These are phyloP conservation scores for Magnaporthiopsis incrustans DNA, from an alignment of 2,329 filamentous ascomycete genomes.

Conservation along the genomic window DNA sequence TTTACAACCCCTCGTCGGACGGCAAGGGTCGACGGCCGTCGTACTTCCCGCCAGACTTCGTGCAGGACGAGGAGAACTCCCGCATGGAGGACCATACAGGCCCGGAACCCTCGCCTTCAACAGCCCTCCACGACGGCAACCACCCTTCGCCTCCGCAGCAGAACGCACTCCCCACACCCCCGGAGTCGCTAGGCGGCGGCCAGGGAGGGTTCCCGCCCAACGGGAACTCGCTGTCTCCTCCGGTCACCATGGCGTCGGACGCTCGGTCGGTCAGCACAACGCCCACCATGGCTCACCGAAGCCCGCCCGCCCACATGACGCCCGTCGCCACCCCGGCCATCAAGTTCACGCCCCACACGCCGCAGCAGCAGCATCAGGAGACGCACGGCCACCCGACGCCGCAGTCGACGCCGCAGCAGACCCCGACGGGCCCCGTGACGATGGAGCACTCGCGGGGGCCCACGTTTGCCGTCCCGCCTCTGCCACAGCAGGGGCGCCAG, in stretches of 20 bases:
- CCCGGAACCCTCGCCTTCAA: slow-evolving; percentile 17
- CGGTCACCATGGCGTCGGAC: slow-evolving; percentile 16
- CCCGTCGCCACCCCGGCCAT: slow-evolving; percentile 8
- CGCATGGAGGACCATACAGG: slow-evolving; percentile 25
- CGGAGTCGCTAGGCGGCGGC: slow-evolving; percentile 30
- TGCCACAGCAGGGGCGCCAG: slow-evolving; percentile 24
- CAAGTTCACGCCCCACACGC: slow-evolving; percentile 9
- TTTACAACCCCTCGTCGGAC: slow-evolving; percentile 49
- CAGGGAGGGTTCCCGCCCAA: slow-evolving; percentile 12
- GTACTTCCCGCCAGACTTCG: slow-evolving; percentile 48
- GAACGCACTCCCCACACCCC: slow-evolving; percentile 30
- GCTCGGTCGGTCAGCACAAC: slow-evolving; percentile 24
- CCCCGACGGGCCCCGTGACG: slow-evolving; percentile 12
- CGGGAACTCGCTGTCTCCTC: slow-evolving; percentile 29
- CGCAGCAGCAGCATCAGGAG: slow-evolving; percentile 10
- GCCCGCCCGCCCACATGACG: slow-evolving; percentile 10
- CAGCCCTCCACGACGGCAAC: slow-evolving; percentile 12
- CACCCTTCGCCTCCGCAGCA: slow-evolving; percentile 17
- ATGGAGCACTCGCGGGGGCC: slow-evolving; percentile 13
- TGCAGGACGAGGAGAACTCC: slow-evolving; percentile 10
- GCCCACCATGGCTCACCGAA: slow-evolving; percentile 23
- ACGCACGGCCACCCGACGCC: slow-evolving; percentile 11
- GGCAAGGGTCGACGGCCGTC: slow-evolving; percentile 50
- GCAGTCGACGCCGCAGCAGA: slow-evolving; percentile 16
- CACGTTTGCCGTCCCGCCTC: slow-evolving; percentile 32